Evolutionary conservation across 176 grass and related monocot species (phyloP).

Genomic region (Alloteropsis semialata): DNA sequence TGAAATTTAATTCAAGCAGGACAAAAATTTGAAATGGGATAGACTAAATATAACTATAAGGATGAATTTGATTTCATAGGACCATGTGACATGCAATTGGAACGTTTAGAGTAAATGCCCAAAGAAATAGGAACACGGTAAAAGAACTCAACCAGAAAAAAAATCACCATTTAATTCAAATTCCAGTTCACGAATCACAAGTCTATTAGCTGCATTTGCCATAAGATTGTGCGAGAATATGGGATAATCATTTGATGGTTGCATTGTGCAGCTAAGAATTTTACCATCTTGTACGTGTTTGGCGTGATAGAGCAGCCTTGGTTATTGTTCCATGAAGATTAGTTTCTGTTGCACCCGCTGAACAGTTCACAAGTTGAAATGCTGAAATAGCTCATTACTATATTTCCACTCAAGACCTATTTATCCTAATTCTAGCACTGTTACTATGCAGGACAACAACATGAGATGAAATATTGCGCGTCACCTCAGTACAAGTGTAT

Average conservation of each 20-base stretch:
- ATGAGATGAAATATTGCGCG: constrained; percentile 34
- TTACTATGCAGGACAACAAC: constrained; percentile 49
- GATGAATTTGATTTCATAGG: background rate
- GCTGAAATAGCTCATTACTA: background rate
- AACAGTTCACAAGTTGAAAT: constrained; percentile 2
- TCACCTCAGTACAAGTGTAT: constrained; percentile 34
- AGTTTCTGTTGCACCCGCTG: background rate
- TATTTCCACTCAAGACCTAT: background rate
- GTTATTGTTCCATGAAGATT: background rate
- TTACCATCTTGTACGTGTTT: background rate
- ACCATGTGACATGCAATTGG: background rate
- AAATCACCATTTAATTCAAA: background rate
- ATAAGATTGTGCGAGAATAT: background rate
- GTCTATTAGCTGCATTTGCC: background rate
- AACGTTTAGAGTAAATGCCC: no score
- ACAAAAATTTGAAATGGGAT: background rate
- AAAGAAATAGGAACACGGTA: background rate
- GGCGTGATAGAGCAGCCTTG: background rate
- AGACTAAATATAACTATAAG: background rate
- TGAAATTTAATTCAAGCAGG: background rate
- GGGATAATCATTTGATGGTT: background rate
- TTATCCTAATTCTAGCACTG: background rate
- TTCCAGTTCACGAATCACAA: background rate
- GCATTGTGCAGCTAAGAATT: background rate
- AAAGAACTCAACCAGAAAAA: background rate